Percentiles rank a stretch among this genome's conserved stretches.
Conservation (phyloP, 306 rosid species). For the Lotus japonicus region DNA sequence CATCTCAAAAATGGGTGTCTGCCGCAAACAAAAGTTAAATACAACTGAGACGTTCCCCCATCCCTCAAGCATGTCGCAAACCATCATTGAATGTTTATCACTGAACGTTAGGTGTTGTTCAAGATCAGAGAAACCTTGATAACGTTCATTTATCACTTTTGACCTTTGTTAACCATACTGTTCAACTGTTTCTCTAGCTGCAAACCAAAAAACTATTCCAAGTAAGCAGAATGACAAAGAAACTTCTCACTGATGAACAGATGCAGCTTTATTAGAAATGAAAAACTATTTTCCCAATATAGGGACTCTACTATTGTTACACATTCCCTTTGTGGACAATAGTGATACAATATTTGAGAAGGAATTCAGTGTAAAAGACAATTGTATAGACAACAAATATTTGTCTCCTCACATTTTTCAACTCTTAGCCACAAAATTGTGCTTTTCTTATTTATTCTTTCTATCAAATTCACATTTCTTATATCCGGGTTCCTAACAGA, state of each 20-base stretch:
- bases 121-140: conserved; percentile 17
- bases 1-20: conserved; percentile 31
- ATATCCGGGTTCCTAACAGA: no score
- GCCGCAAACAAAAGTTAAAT: conserved; percentile 26
- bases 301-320: no score
- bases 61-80: conserved; percentile 20
- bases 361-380: no score
- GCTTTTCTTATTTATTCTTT: no score
- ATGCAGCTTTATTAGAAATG: neutral
- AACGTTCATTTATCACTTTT: conserved; percentile 27
- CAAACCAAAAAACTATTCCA: conserved; percentile 20
- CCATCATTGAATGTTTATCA: conserved; percentile 1
- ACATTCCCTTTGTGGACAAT: neutral
- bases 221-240: neutral
- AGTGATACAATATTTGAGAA: no score
- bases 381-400: no score
- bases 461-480: no score
- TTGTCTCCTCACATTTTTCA: no score
- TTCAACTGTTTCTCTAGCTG: conserved; percentile 45
- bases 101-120: conserved; percentile 3
- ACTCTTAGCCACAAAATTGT: no score
- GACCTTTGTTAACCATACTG: conserved; percentile 25
- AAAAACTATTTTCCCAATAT: no score
- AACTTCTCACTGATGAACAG: neutral
- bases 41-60: conserved; percentile 24